Evolutionary conservation across 257 asterid species (phyloP).

Genomic region (Solanum ossicruentum): DNA sequence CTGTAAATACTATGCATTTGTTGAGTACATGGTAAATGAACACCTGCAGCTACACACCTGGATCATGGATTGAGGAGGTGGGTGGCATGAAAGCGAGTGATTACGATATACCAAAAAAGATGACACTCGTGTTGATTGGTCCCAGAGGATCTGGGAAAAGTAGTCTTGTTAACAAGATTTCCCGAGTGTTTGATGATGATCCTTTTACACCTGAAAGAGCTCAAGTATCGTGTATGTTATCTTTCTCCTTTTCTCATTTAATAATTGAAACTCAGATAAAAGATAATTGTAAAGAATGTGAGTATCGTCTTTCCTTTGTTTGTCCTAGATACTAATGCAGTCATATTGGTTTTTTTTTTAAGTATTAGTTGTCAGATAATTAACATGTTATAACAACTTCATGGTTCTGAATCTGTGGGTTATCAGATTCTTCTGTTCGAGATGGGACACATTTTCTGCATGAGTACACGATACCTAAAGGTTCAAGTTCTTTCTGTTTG

Average conservation of each 20-base stretch:
- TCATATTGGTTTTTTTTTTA: not conserved
- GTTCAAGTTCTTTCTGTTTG: conserved; percentile 43
- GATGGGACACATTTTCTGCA: conserved; percentile 61
- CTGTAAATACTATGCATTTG: not conserved
- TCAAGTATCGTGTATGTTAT: conserved; percentile 49
- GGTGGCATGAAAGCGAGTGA: conserved; percentile 12
- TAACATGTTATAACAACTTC: not conserved
- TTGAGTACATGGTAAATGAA: not conserved
- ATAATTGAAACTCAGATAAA: not conserved
- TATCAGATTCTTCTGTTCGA: conserved; percentile 33
- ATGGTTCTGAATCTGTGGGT: not conserved
- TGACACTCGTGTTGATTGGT: conserved; percentile 56
- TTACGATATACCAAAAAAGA: conserved; percentile 28
- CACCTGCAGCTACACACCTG: conserved; percentile 61
- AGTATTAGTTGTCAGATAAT: not conserved
- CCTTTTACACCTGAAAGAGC: conserved; percentile 48
- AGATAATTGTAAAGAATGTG: not conserved
- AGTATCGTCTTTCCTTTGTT: not conserved
- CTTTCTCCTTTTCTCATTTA: not conserved
- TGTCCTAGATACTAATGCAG: not conserved
- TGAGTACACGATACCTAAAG: conserved; percentile 57
- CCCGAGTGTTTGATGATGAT: conserved; percentile 33
- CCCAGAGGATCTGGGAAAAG: conserved; percentile 83
- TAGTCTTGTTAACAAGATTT: conserved; percentile 70
- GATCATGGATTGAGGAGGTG: conserved; percentile 45